Conservation (phyloP, 345 rosid genomes). For the Sonneratia caseolaris region DNA sequence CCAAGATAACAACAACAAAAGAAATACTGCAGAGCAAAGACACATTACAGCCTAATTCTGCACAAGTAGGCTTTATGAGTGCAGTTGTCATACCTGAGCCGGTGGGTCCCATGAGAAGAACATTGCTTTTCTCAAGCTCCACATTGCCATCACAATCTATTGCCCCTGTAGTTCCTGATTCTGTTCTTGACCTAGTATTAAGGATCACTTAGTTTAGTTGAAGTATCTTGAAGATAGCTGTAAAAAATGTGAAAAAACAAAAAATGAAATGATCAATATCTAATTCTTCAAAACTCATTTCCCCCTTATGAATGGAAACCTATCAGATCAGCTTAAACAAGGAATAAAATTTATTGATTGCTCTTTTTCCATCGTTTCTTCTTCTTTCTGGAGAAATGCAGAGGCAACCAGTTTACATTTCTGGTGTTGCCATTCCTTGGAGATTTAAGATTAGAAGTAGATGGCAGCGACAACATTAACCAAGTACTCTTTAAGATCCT, state of each 20-base stretch:
- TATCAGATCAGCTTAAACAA: not conserved
- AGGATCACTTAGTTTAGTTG: conserved; percentile 27
- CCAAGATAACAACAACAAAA: not conserved
- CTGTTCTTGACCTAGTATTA: conserved; percentile 73
- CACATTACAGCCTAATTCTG: not conserved
- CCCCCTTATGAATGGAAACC: not conserved
- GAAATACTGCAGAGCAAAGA: not conserved
- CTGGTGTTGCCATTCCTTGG: not conserved
- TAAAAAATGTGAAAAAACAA: not conserved
- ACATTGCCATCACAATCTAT: conserved; percentile 66
- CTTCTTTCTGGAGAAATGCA: not conserved
- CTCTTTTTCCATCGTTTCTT: not conserved
- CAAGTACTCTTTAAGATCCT: too few relatives aligned
- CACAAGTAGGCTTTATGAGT: not conserved
- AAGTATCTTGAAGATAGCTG: not conserved
- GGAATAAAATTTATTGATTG: not conserved
- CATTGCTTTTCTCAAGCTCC: conserved; percentile 93
- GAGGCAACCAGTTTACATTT: not conserved
- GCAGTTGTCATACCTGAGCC: conserved; percentile 61
- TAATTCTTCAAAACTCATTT: not conserved
- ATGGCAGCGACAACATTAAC: too few relatives aligned
- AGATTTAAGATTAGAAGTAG: too few relatives aligned
- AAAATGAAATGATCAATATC: not conserved
- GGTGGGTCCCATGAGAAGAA: conserved; percentile 90
- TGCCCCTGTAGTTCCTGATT: conserved; percentile 29